A percentile compares a stretch with the other conserved stretches of the same genome.
These are phyloP conservation scores for Simplicillium sp. DNA, from an alignment of 2,329 filamentous ascomycete species.

Conservation along the genomic window DNA sequence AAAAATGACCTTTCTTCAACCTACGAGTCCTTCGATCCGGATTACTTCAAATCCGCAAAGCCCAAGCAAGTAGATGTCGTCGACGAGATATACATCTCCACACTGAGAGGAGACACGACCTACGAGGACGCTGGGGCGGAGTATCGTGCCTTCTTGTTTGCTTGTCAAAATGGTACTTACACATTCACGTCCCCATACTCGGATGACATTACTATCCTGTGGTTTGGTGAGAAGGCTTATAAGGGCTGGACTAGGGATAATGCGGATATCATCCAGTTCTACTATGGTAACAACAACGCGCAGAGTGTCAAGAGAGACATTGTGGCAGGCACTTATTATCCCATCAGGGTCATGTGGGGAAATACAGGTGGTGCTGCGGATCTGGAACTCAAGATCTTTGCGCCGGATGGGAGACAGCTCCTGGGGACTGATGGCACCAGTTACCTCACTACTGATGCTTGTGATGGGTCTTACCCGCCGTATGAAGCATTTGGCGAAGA, in stretches of 20 bases:
- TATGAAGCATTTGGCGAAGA: too few species aligned
- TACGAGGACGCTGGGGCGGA: conserved; percentile 5
- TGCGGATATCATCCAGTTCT: conserved; percentile 6
- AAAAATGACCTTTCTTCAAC: neutral
- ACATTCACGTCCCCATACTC: conserved; percentile 6
- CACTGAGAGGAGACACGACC: neutral
- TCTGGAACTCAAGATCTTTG: conserved; percentile 6
- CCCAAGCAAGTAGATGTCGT: conserved; percentile 2
- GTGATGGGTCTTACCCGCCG: conserved; percentile 6
- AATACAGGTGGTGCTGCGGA: conserved; percentile 5
- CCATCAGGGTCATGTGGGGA: conserved; percentile 7
- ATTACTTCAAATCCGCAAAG: conserved; percentile 1
- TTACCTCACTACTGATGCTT: conserved; percentile 7
- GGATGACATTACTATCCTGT: conserved; percentile 8
- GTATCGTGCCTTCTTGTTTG: conserved; percentile 7
- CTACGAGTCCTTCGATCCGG: conserved; percentile 2
- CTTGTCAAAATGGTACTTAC: conserved; percentile 6
- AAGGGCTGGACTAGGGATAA: conserved; percentile 4
- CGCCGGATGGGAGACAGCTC: conserved; percentile 3
- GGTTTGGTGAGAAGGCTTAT: conserved; percentile 5
- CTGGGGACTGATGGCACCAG: conserved; percentile 1
- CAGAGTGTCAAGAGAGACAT: neutral
- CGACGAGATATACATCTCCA: conserved; percentile 3
- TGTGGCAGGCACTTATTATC: conserved; percentile 7
- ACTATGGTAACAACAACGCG: conserved; percentile 5